Base-by-base conservation (phyloP, 192 early-diverging fungal species). In the Helicostylum pulchrum region DNA sequence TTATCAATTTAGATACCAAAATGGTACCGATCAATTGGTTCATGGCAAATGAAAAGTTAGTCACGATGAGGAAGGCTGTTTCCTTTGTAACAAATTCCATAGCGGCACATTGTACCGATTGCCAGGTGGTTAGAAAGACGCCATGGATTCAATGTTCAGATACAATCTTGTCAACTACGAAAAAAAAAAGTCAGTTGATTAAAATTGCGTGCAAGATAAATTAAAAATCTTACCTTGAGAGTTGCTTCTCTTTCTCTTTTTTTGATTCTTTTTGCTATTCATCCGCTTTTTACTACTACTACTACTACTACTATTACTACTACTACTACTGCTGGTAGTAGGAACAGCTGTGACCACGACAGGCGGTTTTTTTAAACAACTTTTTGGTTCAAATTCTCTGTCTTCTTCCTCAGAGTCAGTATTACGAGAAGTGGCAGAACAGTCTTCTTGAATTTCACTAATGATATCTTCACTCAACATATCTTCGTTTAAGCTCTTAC, bases 381-480 rank as follows among this genome's bases (percentile, higher is more conserved):
- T 65, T 43, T 71, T 71, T 23, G 61, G 17, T 3, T 52, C 14
- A 51, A 12, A 0, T 30, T 30, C 19, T 52, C 23, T 11, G 12
- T 43, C 49, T 56, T 49, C 30, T 45, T 43, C 54, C 8, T 43
- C 17, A 17, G 26, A n/a, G 20, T 48, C 53, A n/a, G 52, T 32
- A 12, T 48, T 23, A 30, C 55, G 32, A 47, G 34, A 43, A 42
- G 23, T 20, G 51, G 39, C 57, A 23, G 31, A 32, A 53, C 62
- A 65, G 26, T 43, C 56, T 26, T 53, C 19, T 43, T 59, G 54
- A 21, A 73, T 73, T 64, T 73, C 71, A n/a, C 43, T 32, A 44
- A 73, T 63, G 43, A 73, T 73, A 42, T 36, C 42, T 30, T 73
- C 71, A 34, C 64, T 66, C 47, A 66, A 36, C 39, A 73, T 53